Percentiles rank a stretch among this genome's conserved stretches.
Conservation (phyloP, 2,329 filamentous ascomycete genomes). For the Cladorrhinum sp. region DNA sequence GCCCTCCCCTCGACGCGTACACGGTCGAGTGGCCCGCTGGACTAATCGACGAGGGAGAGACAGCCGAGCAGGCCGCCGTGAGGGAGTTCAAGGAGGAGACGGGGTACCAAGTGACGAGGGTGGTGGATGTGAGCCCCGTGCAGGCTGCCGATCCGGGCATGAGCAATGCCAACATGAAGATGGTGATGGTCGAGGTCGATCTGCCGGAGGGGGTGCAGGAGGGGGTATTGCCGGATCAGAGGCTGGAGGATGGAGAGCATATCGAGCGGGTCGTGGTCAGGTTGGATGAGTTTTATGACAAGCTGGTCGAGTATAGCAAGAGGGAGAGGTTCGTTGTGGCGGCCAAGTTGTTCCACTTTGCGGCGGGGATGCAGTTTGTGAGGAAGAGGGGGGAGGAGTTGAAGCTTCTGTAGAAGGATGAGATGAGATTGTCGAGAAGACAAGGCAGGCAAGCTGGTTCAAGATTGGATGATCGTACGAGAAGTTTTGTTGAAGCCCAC, state of each 20-base stretch:
- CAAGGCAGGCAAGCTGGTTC: too few species aligned
- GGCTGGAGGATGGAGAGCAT: constrained; percentile 58
- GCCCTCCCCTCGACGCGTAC: constrained; percentile 49
- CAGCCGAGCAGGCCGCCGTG: constrained; percentile 49
- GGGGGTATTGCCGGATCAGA: constrained; percentile 52
- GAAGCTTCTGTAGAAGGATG: background rate
- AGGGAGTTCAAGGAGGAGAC: constrained; percentile 56
- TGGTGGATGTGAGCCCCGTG: constrained; percentile 47
- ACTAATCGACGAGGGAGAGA: constrained; percentile 51
- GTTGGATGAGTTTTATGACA: constrained; percentile 52
- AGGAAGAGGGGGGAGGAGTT: constrained; percentile 27
- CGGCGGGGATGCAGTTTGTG: constrained; percentile 53
- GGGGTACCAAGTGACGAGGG: constrained; percentile 49
- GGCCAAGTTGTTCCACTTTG: constrained; percentile 60
- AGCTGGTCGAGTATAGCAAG: constrained; percentile 45
- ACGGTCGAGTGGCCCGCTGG: constrained; percentile 55
- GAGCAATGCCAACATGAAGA: constrained; percentile 57
- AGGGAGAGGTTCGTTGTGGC: constrained; percentile 52
- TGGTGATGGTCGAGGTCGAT: constrained; percentile 53
- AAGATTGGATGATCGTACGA: too few species aligned
- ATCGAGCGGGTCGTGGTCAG: constrained; percentile 60
- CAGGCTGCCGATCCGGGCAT: constrained; percentile 57
- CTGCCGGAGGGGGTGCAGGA: constrained; percentile 40
- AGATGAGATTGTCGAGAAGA: background rate
- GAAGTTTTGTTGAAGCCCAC: too few species aligned